Evolutionary conservation across 2,329 filamentous ascomycete genomes (phyloP).

Genomic region (Ophiostoma populinum): DNA sequence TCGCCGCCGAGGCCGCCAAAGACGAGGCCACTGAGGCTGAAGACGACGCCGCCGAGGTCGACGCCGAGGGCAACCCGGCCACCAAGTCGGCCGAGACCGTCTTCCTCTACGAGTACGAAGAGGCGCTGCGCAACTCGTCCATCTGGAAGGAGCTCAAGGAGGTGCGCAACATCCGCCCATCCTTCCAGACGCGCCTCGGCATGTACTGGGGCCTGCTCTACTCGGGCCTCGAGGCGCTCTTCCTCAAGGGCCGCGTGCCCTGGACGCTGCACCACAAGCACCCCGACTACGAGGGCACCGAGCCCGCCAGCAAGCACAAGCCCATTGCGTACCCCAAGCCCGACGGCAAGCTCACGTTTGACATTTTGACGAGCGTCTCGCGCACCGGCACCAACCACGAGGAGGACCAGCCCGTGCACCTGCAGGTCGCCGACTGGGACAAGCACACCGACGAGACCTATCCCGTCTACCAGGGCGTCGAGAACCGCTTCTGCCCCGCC

Average conservation of each 20-base stretch:
- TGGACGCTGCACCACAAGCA: conserved; percentile 84
- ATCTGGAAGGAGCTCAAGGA: conserved; percentile 93
- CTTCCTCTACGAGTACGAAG: conserved; percentile 91
- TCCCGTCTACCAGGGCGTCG: conserved; percentile 77
- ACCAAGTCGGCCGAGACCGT: conserved; percentile 40
- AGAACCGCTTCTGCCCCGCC: conserved; percentile 93
- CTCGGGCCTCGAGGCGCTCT: conserved; percentile 78
- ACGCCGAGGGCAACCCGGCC: neutral
- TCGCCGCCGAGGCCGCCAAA: neutral
- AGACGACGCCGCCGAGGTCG: conserved; percentile 24
- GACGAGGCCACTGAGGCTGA: neutral
- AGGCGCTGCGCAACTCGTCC: conserved; percentile 62
- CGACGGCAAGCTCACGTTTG: conserved; percentile 86
- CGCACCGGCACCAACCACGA: conserved; percentile 96
- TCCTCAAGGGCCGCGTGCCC: conserved; percentile 69
- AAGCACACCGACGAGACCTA: conserved; percentile 69
- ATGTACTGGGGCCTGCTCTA: conserved; percentile 82
- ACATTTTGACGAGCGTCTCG: conserved; percentile 88
- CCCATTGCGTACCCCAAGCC: conserved; percentile 97
- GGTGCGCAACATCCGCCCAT: conserved; percentile 94
- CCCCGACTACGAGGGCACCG: conserved; percentile 63
- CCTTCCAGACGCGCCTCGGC: conserved; percentile 76
- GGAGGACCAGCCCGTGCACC: conserved; percentile 91
- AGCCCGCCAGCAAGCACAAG: conserved; percentile 56
- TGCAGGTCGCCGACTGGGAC: conserved; percentile 93